These are phyloP conservation scores for Fonsecaea nubica DNA, from an alignment of 2,329 filamentous ascomycete genomes.

Conservation along the genomic window DNA sequence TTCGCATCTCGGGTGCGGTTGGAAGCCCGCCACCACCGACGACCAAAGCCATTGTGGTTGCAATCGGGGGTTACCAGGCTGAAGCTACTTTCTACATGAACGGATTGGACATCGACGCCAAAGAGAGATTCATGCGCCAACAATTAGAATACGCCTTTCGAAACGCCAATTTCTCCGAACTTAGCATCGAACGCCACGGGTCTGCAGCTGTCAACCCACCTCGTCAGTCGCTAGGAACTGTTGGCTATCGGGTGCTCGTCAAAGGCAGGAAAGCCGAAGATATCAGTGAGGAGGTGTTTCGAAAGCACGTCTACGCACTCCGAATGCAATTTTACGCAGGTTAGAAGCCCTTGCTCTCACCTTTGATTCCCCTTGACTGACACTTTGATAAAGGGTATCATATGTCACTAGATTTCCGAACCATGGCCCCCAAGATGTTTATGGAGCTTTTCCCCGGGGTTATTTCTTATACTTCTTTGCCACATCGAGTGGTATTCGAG, in stretches of 20 bases:
- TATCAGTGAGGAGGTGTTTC: no score
- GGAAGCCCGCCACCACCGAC: not conserved
- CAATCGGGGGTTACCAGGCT: not conserved
- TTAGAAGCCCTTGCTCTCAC: no score
- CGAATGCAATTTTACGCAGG: no score
- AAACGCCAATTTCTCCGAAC: not conserved
- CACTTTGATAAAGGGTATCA: no score
- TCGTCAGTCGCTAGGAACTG: not conserved
- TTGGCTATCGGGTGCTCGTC: not conserved
- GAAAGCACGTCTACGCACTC: no score
- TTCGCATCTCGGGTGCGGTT: not conserved
- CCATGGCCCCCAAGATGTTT: not conserved
- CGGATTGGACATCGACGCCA: no score
- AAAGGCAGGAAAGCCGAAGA: no score
- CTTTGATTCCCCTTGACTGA: no score
- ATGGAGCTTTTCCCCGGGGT: not conserved
- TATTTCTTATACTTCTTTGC: not conserved
- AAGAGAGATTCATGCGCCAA: no score
- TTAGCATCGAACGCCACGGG: not conserved
- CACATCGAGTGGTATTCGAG: not conserved
- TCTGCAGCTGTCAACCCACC: not conserved
- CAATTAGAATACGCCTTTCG: no score
- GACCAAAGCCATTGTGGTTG: not conserved
- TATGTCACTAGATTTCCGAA: not conserved
- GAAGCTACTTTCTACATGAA: not conserved